Evolutionary conservation across 2,329 filamentous ascomycete species (phyloP), one percentile per base, ranked within the genome.

Genomic region (Nigrospora sphaerica): DNA sequence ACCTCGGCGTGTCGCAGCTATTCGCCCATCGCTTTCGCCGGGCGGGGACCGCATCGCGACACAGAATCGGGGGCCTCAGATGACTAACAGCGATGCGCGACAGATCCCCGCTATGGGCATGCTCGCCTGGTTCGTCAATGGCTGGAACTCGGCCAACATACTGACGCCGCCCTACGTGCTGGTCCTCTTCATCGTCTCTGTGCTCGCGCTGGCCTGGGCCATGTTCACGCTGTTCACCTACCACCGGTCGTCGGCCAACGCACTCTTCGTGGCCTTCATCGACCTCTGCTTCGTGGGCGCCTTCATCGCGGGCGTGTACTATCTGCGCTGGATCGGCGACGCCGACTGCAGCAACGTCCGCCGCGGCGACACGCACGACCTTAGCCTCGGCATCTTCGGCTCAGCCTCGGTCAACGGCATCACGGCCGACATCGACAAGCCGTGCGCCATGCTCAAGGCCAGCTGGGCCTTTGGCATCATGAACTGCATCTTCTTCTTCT

Each of bases 381-480:
- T 78, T 45, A 73, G 74, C 42, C 72, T 90, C 38, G 85, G 85
- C 12, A 70, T 77, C 12, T 78, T 88, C 51, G 77, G 80, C 31
- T 72, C 67, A 52, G 78, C 78, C 38, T 70, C 67, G 31, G 64
- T 77, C 33, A 73, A 73, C 41, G 68, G 67, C 44, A 74, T 80
- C 48, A 65, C 74, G 37, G 60, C 83, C 36, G 65, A 75, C 45
- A 65, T 83, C 34, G 75, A 88, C 66, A 92, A 92, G 74, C 80
- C 81, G 6, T 97, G 92, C 69, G 80, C 85, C 42, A 93, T 96
- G 88, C 80, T 95, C 60, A 97, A 96, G 78, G 86, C 91, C 1
- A 78, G 75, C 54, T 97, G 89, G 68, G 92, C 89, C 3, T 83
- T 96, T 55, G 89, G 80, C 42, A 96, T 97, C 64, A 95, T 96